Evolutionary conservation across 169 alveolate genomes (phyloP).

Genomic region (Perkinsus marinus): DNA sequence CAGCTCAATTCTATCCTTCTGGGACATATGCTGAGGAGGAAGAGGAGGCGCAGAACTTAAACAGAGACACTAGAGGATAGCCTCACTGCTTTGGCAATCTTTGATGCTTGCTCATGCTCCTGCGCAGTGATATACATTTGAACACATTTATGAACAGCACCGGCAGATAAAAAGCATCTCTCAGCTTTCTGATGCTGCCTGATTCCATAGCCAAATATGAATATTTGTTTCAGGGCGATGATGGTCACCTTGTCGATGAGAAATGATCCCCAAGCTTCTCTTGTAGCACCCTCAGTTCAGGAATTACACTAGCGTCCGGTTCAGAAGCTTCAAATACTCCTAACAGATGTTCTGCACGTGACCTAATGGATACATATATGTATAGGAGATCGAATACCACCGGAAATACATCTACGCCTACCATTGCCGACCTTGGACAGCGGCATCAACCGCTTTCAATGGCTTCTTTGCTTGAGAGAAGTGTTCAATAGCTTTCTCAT

Average conservation of each 20-base stretch:
- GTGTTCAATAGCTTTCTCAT: constrained; percentile 75
- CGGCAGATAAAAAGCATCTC: constrained; percentile 25
- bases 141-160: constrained; percentile 67
- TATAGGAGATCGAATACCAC: not conserved
- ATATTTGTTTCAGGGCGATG: too few relatives aligned
- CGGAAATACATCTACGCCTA: constrained; percentile 23
- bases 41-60: not conserved
- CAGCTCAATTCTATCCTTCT: constrained; percentile 52
- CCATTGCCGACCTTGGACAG: constrained; percentile 77
- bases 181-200: not conserved
- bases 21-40: constrained; percentile 47
- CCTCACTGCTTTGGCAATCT: constrained; percentile 37
- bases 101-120: constrained; percentile 70
- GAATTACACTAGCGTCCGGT: not conserved
- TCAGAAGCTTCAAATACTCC: constrained; percentile 1
- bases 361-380: not conserved
- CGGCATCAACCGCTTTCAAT: constrained; percentile 81
- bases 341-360: constrained; percentile 59
- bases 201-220: not conserved
- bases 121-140: constrained; percentile 68
- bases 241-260: not conserved
- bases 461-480: constrained; percentile 72
- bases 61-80: too few relatives aligned
- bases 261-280: not conserved
- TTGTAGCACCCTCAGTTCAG: not conserved